Evolutionary conservation across 768 basidiomycete genomes (phyloP).

Genomic region (Hericium erinaceus): DNA sequence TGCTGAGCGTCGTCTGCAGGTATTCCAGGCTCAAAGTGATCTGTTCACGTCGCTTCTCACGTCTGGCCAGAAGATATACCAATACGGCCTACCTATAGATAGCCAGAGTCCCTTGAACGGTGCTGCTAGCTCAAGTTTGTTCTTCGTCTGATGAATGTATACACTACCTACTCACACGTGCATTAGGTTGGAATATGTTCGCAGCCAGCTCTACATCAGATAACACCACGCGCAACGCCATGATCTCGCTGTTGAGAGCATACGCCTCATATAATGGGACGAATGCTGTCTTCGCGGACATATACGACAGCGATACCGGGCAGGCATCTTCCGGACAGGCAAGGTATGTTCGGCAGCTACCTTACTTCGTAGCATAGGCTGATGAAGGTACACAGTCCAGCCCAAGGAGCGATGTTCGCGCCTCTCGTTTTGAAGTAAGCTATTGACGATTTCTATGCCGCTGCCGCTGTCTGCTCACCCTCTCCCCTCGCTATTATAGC

Average conservation of each 20-base stretch:
- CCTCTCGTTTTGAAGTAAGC: constrained; percentile 4
- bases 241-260: not conserved
- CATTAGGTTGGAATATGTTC: constrained; percentile 9
- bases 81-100: constrained; percentile 8
- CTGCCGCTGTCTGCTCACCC: no score
- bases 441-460: not conserved
- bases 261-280: not conserved
- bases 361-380: no score
- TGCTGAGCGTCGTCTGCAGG: no score
- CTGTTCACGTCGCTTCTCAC: no score
- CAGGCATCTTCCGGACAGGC: not conserved
- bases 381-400: constrained; percentile 1
- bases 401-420: constrained; percentile 8
- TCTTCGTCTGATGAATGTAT: not conserved
- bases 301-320: no score
- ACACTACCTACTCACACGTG: not conserved
- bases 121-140: constrained; percentile 1
- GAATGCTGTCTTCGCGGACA: not conserved
- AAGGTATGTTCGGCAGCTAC: not conserved
- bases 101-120: constrained; percentile 2
- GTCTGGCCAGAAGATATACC: no score
- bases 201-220: not conserved
- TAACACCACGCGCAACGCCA: not conserved
- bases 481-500: not conserved
- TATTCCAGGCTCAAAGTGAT: no score